phyloP scores from a whole-genome alignment of 371 early-diverging fungal species.

The Mucor plumbeus region DNA sequence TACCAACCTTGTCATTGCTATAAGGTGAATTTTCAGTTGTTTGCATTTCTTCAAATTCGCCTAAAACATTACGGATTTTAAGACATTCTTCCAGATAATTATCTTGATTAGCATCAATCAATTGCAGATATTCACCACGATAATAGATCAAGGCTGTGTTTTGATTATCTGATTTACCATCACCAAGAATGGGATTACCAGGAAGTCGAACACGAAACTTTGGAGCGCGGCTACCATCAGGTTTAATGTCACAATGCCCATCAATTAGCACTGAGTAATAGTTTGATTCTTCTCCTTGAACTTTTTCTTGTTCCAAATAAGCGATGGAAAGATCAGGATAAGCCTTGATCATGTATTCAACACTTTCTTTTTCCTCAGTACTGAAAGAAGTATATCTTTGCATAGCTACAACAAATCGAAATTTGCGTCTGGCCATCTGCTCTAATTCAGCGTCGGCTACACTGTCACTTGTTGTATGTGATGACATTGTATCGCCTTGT shows the following conservation, averaged over 20 bases:
- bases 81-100: slow-evolving; percentile 89
- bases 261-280: slow-evolving; percentile 80
- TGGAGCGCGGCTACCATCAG: slow-evolving; percentile 71
- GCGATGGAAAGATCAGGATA: slow-evolving; percentile 85
- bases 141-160: slow-evolving; percentile 83
- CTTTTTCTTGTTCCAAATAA: slow-evolving; percentile 75
- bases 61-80: slow-evolving; percentile 85
- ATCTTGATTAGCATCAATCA: slow-evolving; percentile 94
- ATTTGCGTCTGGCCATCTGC: slow-evolving; percentile 75
- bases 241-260: slow-evolving; percentile 67
- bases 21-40: slow-evolving; percentile 64
- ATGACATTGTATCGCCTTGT: slow-evolving; percentile 32
- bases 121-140: slow-evolving; percentile 85
- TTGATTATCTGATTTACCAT: slow-evolving; percentile 93
- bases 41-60: slow-evolving; percentile 81
- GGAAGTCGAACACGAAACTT: slow-evolving; percentile 82
- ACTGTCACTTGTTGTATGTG: slow-evolving; percentile 21
- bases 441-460: slow-evolving; percentile 62
- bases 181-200: slow-evolving; percentile 92
- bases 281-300: slow-evolving; percentile 50
- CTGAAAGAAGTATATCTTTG: slow-evolving; percentile 79
- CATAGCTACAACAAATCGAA: slow-evolving; percentile 87
- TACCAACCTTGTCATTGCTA: slow-evolving; percentile 44
- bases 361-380: slow-evolving; percentile 79
- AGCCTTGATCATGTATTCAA: slow-evolving; percentile 75